phyloP scores from a whole-genome alignment of 768 basidiomycete species.

The Lentinula detonsa region DNA sequence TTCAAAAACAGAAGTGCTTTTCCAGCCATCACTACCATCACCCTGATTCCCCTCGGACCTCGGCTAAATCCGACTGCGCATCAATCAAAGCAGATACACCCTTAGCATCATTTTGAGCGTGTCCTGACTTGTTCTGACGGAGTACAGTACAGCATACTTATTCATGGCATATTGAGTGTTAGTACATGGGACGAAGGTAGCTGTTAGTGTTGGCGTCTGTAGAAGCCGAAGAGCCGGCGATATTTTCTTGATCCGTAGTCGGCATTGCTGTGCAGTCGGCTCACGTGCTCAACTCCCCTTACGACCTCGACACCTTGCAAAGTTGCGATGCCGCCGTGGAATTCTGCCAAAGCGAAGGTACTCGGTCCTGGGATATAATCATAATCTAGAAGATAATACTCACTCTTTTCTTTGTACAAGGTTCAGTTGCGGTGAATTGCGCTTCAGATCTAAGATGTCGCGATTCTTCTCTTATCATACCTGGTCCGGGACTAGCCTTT shows the following conservation, averaged over 20 bases:
- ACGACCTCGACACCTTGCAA: neutral
- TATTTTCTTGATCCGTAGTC: too few species aligned
- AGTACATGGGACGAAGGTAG: too few species aligned
- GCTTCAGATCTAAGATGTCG: neutral
- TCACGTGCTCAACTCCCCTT: too few species aligned
- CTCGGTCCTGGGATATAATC: neutral
- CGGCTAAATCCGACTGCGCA: neutral
- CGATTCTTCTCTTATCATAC: constrained; percentile 7
- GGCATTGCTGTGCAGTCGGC: too few species aligned
- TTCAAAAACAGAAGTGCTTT: too few species aligned
- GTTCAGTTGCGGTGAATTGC: constrained; percentile 40
- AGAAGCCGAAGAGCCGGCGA: too few species aligned
- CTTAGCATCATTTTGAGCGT: too few species aligned
- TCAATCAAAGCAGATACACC: neutral
- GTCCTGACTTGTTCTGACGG: too few species aligned
- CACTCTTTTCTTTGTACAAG: constrained; percentile 16
- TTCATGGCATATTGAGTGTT: too few species aligned
- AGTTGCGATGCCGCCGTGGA: constrained; percentile 47
- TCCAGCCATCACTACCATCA: neutral
- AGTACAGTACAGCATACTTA: too few species aligned
- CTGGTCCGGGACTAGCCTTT: constrained; percentile 43
- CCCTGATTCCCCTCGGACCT: neutral
- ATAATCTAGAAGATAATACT: neutral
- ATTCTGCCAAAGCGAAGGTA: constrained; percentile 57
- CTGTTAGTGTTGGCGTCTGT: too few species aligned